Evolutionary conservation across 768 basidiomycete species (phyloP).

Genomic region (Boletus vermiculosoides): DNA sequence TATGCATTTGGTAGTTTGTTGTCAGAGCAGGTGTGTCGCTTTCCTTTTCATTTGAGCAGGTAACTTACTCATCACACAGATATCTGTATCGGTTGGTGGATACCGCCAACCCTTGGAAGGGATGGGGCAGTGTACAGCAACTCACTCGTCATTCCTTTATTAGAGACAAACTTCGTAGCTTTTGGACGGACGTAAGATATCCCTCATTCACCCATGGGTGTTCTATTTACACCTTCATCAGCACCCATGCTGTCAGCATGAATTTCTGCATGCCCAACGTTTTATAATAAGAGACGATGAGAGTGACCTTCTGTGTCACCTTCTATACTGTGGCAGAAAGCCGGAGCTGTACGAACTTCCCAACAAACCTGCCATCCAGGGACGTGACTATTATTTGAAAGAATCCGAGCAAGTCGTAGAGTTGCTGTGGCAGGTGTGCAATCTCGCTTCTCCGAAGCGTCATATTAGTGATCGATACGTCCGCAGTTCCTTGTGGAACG

Average conservation of each 20-base stretch:
- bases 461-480: neutral
- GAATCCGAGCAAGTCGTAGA: constrained; percentile 24
- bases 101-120: constrained; percentile 8
- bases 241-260: constrained; percentile 16
- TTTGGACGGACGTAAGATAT: constrained; percentile 13
- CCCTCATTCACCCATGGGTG: neutral
- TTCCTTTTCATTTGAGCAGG: neutral
- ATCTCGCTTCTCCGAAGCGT: neutral
- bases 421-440: constrained; percentile 21
- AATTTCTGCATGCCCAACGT: neutral
- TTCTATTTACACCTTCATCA: constrained; percentile 4
- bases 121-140: constrained; percentile 19
- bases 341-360: constrained; percentile 14
- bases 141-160: constrained; percentile 17
- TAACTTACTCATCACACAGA: constrained; percentile 1
- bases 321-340: constrained; percentile 21
- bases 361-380: neutral
- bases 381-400: neutral
- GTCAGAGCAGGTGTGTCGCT: constrained; percentile 2
- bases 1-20: constrained; percentile 23
- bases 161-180: constrained; percentile 7
- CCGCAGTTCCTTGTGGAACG: constrained; percentile 13
- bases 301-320: constrained; percentile 14
- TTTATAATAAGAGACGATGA: constrained; percentile 14
- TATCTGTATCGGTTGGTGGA: constrained; percentile 9